These are phyloP conservation scores for Phaseolus coccineus DNA, from an alignment of 331 rosid species.

Conservation along the genomic window DNA sequence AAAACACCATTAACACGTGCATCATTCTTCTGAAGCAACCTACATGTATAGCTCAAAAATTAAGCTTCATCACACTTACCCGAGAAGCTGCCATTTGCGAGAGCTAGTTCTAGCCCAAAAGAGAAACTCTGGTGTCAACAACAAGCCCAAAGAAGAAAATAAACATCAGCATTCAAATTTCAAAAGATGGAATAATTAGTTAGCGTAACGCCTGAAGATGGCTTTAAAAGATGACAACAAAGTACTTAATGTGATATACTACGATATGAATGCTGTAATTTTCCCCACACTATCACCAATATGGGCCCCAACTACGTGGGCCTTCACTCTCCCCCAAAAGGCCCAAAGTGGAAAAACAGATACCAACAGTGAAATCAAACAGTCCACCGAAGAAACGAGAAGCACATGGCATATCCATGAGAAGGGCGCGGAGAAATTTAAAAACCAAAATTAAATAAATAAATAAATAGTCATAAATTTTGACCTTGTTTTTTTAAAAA, in stretches of 20 bases:
- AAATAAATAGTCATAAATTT: conserved; percentile 4
- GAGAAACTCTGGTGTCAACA: conserved; percentile 18
- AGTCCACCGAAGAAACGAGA: conserved; percentile 7
- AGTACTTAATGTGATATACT: conserved; percentile 1
- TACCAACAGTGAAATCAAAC: conserved; percentile 6
- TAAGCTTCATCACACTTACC: conserved; percentile 48
- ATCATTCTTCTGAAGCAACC: neutral
- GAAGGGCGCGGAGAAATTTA: conserved; percentile 34
- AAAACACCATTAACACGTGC: neutral
- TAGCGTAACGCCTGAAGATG: conserved; percentile 7
- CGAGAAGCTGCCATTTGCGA: conserved; percentile 49
- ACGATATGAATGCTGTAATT: conserved; percentile 20
- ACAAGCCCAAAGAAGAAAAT: neutral
- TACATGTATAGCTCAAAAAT: neutral
- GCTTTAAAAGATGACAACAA: conserved; percentile 18
- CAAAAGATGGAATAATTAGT: conserved; percentile 15
- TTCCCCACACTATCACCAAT: neutral
- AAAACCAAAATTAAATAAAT: neutral
- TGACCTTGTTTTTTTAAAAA: neutral
- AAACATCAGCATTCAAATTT: conserved; percentile 26
- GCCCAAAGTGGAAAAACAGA: conserved; percentile 24
- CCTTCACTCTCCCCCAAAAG: conserved; percentile 21
- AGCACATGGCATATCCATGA: neutral
- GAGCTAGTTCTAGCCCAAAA: conserved; percentile 14
- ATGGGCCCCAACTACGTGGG: conserved; percentile 41